Conservation (phyloP, 495 filamentous ascomycete species). For the Penicillium roqueforti region DNA sequence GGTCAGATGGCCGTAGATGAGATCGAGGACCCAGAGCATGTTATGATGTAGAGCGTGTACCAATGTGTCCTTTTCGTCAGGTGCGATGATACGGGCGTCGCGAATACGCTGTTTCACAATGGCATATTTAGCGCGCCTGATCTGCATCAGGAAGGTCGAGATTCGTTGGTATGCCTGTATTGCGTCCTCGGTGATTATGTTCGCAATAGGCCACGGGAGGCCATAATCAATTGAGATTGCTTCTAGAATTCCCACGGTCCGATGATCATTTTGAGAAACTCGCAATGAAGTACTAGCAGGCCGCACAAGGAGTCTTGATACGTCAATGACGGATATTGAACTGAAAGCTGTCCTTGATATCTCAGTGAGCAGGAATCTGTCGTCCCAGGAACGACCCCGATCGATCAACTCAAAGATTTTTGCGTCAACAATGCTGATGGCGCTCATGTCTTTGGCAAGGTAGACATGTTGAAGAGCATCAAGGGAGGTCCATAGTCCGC, state of each 20-base stretch:
- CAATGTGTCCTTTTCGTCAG: conserved; percentile 31
- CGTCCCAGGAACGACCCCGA: conserved; percentile 65
- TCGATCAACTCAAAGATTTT: conserved; percentile 78
- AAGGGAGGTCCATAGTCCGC: conserved; percentile 61
- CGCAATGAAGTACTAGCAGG: conserved; percentile 19
- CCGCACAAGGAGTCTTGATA: conserved; percentile 55
- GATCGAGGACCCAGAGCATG: conserved; percentile 75
- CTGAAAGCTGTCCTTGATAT: conserved; percentile 67
- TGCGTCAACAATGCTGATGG: conserved; percentile 57
- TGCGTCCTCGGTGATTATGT: conserved; percentile 63
- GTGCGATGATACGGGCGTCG: conserved; percentile 11
- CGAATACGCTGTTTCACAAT: conserved; percentile 55
- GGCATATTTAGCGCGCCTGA: conserved; percentile 64
- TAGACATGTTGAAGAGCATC: conserved; percentile 68
- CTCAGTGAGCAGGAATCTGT: conserved; percentile 78
- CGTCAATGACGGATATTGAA: conserved; percentile 45
- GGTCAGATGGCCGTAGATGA: conserved; percentile 69
- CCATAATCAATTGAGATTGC: conserved; percentile 56
- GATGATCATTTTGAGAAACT: conserved; percentile 11
- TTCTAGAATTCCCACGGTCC: conserved; percentile 50
- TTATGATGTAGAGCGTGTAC: conserved; percentile 66
- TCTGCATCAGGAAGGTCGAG: conserved; percentile 73
- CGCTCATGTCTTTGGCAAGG: conserved; percentile 64
- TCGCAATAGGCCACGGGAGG: conserved; percentile 82
- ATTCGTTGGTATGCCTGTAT: conserved; percentile 63